Evolutionary conservation across 129 eudicot species (phyloP), one percentile per base, ranked within the genome.

Genomic region (Flaveria brownii): DNA sequence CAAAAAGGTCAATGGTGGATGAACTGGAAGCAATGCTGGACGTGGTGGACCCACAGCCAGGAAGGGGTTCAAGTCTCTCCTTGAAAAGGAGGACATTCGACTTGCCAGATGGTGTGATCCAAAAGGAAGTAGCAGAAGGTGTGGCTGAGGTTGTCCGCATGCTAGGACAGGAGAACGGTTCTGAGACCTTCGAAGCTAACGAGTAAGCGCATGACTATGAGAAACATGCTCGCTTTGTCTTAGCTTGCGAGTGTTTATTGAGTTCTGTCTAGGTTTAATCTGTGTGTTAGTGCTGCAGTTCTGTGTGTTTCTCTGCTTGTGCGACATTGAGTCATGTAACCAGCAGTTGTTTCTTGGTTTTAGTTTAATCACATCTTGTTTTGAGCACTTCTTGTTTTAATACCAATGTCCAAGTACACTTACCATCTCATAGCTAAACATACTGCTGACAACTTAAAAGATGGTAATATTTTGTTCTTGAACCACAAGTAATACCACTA

Each of bases 21-120:
- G 97, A 90, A 85, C 84, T 93, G 59, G 98, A 93, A 86, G 97
- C 96, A 20, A 93, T 93, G 98, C 91, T 93, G 36, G 97, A 93
- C 54, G 97, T 87, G 73, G 91, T 93, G 67, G 98, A 90, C 65
- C 98, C 98, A 17, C 93, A 90, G 51, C 91, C 96, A 54, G 71
- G 68, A 11, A 84, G 82, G 22, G 72, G 75, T 9, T 81, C 77
- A 54, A 85, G 91, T 3, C 63, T 85, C 17, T 80, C 88, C 42
- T 70, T 88, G 87, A 82, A 72, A 82, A 86, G 95, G 84, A 85
- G 98, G 75, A 90, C 93, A 1, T 93, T 93, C 28, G 98, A 93
- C 77, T 87, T 93, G 98, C 98, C 98, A 22, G 93, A 87, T 74
- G 86, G 89, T 22, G 86, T 46, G 56, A 87, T 93, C 55, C 96